Evolutionary conservation across 2,329 filamentous ascomycete species (phyloP), one percentile per base, ranked within the genome.

Genomic region (Fusarium sp.): DNA sequence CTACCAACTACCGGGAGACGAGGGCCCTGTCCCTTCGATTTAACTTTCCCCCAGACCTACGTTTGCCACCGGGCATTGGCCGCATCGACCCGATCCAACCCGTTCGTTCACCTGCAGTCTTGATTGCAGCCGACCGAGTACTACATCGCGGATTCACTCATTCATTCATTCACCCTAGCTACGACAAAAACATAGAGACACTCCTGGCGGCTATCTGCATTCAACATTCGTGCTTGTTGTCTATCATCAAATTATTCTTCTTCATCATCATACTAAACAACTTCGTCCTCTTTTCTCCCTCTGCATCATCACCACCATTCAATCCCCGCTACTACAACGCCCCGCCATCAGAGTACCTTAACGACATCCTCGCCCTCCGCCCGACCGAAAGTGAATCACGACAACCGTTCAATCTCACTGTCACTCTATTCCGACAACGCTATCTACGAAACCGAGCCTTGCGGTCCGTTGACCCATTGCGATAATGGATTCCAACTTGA

Each of bases 31-130:
- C 56, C 54, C 50, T 62, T 64, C 39, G 49, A 69, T 61, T 52
- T 58, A 46, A 50, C 33, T 33, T 53, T 57, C 58, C 67, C 61
- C 52, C 38, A 50, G 50, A 45, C 27, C 35, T 60, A 54, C 55
- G 64, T 60, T 68, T 56, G 64, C 74, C 72, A 73, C 62, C 55
- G 65, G 35, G 54, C 44, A 44, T 39, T 44, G 61, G 55, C 70
- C 61, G 68, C 65, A 65, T 66, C 61, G 46, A 70, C 68, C 72
- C 74, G 72, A 76, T 59, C 63, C 49, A 69, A 66, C 62, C 68
- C 71, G 66, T 56, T 47, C 27, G 31, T 70, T 52, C 38, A 54
- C 18, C 55, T 49, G 13, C 33, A 18, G 35, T n/a, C 45, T 29
- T 29, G 27, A 50, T 22, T 55, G 17, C 41, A 49, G 31, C 53